Conservation (phyloP, 148 eudicot genomes). For the Vaccinium darrowii region DNA sequence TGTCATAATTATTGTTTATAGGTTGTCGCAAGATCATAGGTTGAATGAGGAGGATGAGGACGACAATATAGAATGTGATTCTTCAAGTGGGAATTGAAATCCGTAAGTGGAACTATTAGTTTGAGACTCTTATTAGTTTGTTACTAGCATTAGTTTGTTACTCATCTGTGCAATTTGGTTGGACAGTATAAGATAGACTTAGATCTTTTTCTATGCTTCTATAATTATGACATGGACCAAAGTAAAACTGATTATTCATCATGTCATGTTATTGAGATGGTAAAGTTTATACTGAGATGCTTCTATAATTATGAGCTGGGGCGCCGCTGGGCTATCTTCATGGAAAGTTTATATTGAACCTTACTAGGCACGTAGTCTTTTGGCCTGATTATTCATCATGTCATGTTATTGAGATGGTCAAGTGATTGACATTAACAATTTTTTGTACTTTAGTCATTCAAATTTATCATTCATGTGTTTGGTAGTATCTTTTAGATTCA, state of each 20-base stretch:
- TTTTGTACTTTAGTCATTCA: not conserved
- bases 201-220: not conserved
- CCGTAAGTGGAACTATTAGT: too few relatives aligned
- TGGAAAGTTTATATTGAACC: not conserved
- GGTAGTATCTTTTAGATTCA: not conserved
- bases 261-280: too few relatives aligned
- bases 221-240: not conserved
- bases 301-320: not conserved
- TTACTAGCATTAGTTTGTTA: too few relatives aligned
- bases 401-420: not conserved
- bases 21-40: too few relatives aligned
- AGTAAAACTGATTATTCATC: not conserved
- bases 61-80: too few relatives aligned
- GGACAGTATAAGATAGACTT: too few relatives aligned
- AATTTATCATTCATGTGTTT: not conserved
- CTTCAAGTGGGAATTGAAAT: too few relatives aligned
- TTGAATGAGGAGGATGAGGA: too few relatives aligned
- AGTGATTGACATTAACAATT: not conserved
- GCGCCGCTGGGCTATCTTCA: not conserved
- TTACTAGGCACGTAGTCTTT: not conserved
- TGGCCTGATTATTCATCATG: slow-evolving; percentile 2
- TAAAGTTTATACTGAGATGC: too few relatives aligned
- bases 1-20: too few relatives aligned
- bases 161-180: too few relatives aligned
- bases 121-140: too few relatives aligned